phyloP scores from a whole-genome alignment of 106 monocot species.

The Acorus gramineus region DNA sequence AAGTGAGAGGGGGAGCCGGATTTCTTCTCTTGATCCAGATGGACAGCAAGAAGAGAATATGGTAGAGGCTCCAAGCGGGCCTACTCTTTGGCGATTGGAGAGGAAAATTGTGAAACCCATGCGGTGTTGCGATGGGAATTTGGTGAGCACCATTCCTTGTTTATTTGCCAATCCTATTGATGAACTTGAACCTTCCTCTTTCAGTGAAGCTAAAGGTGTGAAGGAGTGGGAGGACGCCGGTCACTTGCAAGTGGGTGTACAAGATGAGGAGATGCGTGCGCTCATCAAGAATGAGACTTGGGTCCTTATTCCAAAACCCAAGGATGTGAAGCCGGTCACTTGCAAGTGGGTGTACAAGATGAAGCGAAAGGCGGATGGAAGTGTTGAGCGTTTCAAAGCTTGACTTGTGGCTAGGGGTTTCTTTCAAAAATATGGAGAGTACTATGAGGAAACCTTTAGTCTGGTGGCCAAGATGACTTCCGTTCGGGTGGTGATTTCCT shows the following conservation, averaged over 20 bases:
- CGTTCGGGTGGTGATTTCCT: not conserved
- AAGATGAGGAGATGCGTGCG: not conserved
- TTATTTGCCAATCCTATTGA: not conserved
- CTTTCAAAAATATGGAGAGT: slow-evolving; percentile 9
- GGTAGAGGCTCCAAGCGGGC: not conserved
- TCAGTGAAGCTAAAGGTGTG: not conserved
- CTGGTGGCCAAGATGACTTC: slow-evolving; percentile 11
- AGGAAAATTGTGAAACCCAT: not conserved
- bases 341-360: slow-evolving; percentile 12
- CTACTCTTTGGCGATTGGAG: not conserved
- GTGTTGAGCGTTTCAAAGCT: slow-evolving; percentile 4
- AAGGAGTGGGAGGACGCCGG: not conserved
- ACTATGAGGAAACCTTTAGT: slow-evolving; percentile 13
- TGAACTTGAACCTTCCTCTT: not conserved
- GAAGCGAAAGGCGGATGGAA: slow-evolving; percentile 4
- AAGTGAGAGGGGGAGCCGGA: not conserved
- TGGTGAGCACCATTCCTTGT: not conserved
- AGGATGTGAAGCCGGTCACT: slow-evolving; percentile 5
- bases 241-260: too few species aligned
- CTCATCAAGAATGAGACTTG: slow-evolving; percentile 9
- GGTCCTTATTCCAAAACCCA: slow-evolving; percentile 1
- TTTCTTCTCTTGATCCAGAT: too few species aligned
- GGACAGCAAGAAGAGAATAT: too few species aligned
- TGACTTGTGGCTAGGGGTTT: slow-evolving; percentile 4
- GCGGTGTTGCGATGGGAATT: not conserved